Base-by-base conservation (phyloP, 805 yeast genomes). In the Pichia scutulata region DNA sequence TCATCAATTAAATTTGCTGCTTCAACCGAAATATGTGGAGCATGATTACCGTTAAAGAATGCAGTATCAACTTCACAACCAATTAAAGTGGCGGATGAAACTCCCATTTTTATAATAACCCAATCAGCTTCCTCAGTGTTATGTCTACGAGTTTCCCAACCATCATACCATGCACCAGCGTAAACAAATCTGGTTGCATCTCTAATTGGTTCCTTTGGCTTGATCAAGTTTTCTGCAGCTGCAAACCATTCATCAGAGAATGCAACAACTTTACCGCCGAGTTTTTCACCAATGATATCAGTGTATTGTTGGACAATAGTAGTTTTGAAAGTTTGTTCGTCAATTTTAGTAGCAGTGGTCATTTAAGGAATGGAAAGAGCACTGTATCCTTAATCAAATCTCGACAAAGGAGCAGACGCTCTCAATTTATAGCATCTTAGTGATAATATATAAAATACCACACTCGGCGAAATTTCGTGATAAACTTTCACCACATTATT, bases 91-190 rank as follows among this genome's bases (percentile, higher is more conserved):
- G 97, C 97, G 26, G 85, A 75, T 2, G 86, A 72, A 21, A 90
- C 97, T 19, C 98, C 98, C 65, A 88, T 73, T 63, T 80, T 77
- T 65, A 90, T 69, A 26, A 87, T 72, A 19, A 87, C 97, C 89
- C 93, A 92, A 64, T 92, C 99, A 41, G 86, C 85, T 49, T 80
- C 88, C 49, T 74, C 86, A 1, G 80, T 70, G 67, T 92, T 92
- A 73, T 92, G 99, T 69, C 99, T 78, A 65, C 97, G 77, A 13
- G 98, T 92, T 68, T 92, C 98, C 98, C 98, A 92, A 22, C 99
- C 99, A 59, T 92, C 99, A 64, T 88, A 92, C 97, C 97, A 92
- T 4, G 96, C 96, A 47, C 98, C 98, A 3, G 90, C 78, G 52
- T 78, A 85, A 2, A 83, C 80, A 66, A 89, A 90, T 59, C 78